A percentile compares a stretch with the other conserved stretches of the same genome.
phyloP scores from a whole-genome alignment of 2,329 filamentous ascomycete species.

The Lizonia empirigonia region DNA sequence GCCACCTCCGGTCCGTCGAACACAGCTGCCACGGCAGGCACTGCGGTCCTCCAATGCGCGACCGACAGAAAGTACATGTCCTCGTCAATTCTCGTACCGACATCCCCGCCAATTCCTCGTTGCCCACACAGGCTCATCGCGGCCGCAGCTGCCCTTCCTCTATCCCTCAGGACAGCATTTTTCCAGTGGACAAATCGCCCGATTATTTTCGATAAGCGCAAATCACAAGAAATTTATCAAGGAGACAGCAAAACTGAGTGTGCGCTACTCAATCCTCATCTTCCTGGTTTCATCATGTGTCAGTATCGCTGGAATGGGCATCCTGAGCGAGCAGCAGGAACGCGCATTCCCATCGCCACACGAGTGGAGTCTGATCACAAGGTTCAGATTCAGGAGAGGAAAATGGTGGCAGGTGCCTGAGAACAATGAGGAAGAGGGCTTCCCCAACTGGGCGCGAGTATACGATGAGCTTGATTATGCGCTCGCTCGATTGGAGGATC shows the following conservation, averaged over 20 bases:
- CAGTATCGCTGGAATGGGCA: conserved; percentile 65
- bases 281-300: conserved; percentile 68
- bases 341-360: conserved; percentile 77
- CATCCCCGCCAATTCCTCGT: conserved; percentile 58
- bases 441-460: conserved; percentile 73
- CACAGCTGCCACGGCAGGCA: conserved; percentile 35
- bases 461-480: conserved; percentile 65
- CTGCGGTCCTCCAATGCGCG: conserved; percentile 27
- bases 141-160: conserved; percentile 70
- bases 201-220: conserved; percentile 72
- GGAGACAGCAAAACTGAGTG: conserved; percentile 70
- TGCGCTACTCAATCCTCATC: conserved; percentile 69
- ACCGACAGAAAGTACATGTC: conserved; percentile 26
- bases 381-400: conserved; percentile 69
- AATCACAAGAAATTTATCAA: conserved; percentile 73
- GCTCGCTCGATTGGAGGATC: conserved; percentile 72
- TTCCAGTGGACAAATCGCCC: conserved; percentile 58
- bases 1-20: conserved; percentile 36
- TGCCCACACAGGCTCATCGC: conserved; percentile 50
- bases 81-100: conserved; percentile 65
- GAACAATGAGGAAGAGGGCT: conserved; percentile 62
- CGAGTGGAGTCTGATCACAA: conserved; percentile 77
- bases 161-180: conserved; percentile 57
- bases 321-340: conserved; percentile 77
- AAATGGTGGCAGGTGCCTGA: conserved; percentile 55